phyloP scores from a whole-genome alignment of 768 basidiomycete genomes.

The Tulasnella sp. region DNA sequence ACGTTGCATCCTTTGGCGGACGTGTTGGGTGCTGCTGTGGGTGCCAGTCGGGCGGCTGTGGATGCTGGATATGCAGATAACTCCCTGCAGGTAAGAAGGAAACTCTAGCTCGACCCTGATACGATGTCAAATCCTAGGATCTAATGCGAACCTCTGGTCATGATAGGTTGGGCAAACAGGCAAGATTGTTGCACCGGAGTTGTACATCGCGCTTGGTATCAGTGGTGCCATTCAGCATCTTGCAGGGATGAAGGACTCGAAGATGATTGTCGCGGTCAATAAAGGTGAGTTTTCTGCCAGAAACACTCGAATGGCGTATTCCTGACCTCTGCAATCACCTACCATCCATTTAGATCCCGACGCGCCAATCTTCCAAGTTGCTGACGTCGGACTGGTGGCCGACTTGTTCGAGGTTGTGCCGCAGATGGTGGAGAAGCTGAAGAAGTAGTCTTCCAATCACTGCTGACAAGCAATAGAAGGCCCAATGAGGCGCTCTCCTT shows the following conservation, averaged over 20 bases:
- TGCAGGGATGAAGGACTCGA: constrained; percentile 99
- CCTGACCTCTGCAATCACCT: not conserved
- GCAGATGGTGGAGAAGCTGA: constrained; percentile 78
- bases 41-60: constrained; percentile 95
- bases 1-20: constrained; percentile 89
- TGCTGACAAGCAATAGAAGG: no score
- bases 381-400: constrained; percentile 87
- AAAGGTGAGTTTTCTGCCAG: constrained; percentile 45
- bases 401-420: constrained; percentile 91
- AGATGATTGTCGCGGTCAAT: constrained; percentile 95
- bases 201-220: constrained; percentile 94
- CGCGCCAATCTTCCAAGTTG: constrained; percentile 98
- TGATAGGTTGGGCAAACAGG: constrained; percentile 88
- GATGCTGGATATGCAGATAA: constrained; percentile 98
- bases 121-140: not conserved
- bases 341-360: constrained; percentile 56
- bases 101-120: not conserved
- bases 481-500: no score
- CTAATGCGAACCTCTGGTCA: not conserved
- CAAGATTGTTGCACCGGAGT: constrained; percentile 92
- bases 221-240: constrained; percentile 98
- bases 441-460: constrained; percentile 34
- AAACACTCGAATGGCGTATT: not conserved
- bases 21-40: constrained; percentile 86
- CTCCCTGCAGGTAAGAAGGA: constrained; percentile 60